Conservation (phyloP, 1,284 basidiomycete species). For the Leccinum olivaceoglutinosum region DNA sequence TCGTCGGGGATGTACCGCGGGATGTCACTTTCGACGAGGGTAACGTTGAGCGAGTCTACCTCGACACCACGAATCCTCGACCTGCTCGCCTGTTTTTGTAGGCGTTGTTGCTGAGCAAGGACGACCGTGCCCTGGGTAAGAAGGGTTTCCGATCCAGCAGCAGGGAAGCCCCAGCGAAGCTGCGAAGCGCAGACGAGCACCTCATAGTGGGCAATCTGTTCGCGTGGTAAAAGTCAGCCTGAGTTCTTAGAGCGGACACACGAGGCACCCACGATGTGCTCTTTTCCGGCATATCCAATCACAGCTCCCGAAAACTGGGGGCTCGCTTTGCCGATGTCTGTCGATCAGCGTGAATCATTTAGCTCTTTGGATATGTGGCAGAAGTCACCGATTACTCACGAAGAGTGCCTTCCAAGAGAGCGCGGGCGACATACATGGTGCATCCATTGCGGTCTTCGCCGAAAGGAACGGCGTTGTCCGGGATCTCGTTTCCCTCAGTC, state of each 20-base stretch:
- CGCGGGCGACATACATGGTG: constrained; percentile 27
- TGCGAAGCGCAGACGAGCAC: constrained; percentile 29
- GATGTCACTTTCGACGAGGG: constrained; percentile 25
- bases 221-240: constrained; percentile 1
- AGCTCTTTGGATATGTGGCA: neutral
- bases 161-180: constrained; percentile 24
- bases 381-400: constrained; percentile 17
- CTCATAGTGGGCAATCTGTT: constrained; percentile 23
- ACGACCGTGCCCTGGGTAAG: constrained; percentile 29
- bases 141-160: constrained; percentile 5
- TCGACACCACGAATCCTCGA: constrained; percentile 7
- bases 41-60: constrained; percentile 22
- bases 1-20: constrained; percentile 23
- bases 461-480: constrained; percentile 30
- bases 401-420: constrained; percentile 28
- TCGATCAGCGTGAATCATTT: neutral
- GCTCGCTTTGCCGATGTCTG: constrained; percentile 29
- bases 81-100: neutral
- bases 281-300: constrained; percentile 27
- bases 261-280: constrained; percentile 20
- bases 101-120: constrained; percentile 29
- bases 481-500: constrained; percentile 27
- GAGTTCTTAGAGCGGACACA: neutral
- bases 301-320: constrained; percentile 25
- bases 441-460: constrained; percentile 29